These are phyloP conservation scores for Hypomyces perniciosus DNA, from an alignment of 2,329 filamentous ascomycete species.

Conservation along the genomic window DNA sequence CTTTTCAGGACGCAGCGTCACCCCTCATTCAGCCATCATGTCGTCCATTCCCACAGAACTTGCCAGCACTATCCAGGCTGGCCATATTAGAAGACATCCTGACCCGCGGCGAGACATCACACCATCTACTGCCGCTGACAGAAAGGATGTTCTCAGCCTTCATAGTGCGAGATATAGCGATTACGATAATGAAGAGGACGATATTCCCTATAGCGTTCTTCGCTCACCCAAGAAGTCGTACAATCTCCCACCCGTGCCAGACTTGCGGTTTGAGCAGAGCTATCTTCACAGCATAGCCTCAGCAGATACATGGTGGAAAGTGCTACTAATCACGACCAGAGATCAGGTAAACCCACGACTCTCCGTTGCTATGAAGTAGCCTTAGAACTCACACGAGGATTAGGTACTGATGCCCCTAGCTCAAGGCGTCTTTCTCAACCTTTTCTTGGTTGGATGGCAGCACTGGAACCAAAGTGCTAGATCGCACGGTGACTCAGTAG, in stretches of 20 bases:
- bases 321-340: conserved; percentile 76
- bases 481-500: conserved; percentile 69
- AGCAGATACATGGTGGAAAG: conserved; percentile 71
- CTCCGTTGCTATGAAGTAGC: neutral
- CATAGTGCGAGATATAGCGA: conserved; percentile 18
- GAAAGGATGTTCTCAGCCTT: conserved; percentile 4
- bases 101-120: conserved; percentile 71
- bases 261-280: conserved; percentile 95
- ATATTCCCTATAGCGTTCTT: conserved; percentile 63
- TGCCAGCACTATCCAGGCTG: conserved; percentile 74
- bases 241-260: conserved; percentile 63
- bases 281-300: conserved; percentile 84
- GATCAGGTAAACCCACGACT: conserved; percentile 62
- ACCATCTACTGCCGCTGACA: conserved; percentile 15
- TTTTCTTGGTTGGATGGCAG: conserved; percentile 81
- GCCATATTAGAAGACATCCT: conserved; percentile 67
- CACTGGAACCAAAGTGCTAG: conserved; percentile 78
- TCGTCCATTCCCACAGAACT: conserved; percentile 58
- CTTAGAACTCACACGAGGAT: conserved; percentile 8
- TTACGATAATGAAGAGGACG: conserved; percentile 43
- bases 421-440: conserved; percentile 85
- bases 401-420: conserved; percentile 79
- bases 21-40: conserved; percentile 32
- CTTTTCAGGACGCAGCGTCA: neutral
- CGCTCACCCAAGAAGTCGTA: conserved; percentile 43